phyloP scores from a whole-genome alignment of 2,329 filamentous ascomycete genomes.

The Penicillium concentricum region DNA sequence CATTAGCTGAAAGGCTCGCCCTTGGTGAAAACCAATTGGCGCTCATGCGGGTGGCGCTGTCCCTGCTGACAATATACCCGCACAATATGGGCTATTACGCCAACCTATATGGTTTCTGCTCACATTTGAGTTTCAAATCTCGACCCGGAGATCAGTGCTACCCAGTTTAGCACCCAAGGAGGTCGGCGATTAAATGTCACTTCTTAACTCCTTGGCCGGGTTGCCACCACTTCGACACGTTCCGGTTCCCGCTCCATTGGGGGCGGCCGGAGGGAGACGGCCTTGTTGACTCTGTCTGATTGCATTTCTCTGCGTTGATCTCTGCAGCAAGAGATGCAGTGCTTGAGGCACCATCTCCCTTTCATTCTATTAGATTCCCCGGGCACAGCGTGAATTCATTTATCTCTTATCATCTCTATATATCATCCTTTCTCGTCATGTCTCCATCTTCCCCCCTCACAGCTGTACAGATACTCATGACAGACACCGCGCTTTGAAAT shows the following conservation, averaged over 20 bases:
- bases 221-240: neutral
- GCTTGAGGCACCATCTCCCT: conserved; percentile 11
- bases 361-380: conserved; percentile 26
- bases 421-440: neutral
- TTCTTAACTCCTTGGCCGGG: neutral
- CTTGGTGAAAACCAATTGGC: neutral
- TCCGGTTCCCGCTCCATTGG: neutral
- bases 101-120: neutral
- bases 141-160: neutral
- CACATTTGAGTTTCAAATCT: neutral
- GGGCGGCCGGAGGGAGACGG: neutral
- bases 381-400: conserved; percentile 17
- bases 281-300: neutral
- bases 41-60: neutral
- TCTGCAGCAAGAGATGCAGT: conserved; percentile 9
- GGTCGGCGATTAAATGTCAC: neutral
- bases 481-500: neutral
- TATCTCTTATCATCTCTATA: neutral
- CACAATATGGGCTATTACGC: neutral
- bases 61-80: neutral
- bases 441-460: neutral
- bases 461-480: conserved; percentile 20
- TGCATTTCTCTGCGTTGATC: conserved; percentile 4
- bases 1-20: conserved; percentile 55
- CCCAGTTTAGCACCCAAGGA: neutral